Conservation (phyloP, 2,329 filamentous ascomycete genomes). For the Achaetomium macrosporum region DNA sequence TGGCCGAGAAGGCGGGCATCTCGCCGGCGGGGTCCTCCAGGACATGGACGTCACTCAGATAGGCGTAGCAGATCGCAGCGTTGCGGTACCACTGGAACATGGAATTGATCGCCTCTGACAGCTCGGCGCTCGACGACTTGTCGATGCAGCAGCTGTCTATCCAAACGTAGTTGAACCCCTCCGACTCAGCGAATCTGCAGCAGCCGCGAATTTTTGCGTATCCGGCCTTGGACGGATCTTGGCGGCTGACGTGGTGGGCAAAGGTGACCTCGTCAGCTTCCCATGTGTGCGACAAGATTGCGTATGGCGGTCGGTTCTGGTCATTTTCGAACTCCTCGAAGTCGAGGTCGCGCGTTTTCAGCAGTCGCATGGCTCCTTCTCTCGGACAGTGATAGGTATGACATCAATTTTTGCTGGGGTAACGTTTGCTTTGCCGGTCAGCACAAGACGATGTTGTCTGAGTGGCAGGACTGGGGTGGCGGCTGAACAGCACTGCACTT, state of each 20-base stretch:
- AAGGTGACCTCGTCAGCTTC: slow-evolving; percentile 12
- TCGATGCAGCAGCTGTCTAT: slow-evolving; percentile 16
- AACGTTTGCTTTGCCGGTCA: too few relatives aligned
- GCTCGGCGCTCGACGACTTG: slow-evolving; percentile 13
- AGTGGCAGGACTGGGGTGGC: too few relatives aligned
- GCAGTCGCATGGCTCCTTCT: too few relatives aligned
- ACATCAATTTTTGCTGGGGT: too few relatives aligned
- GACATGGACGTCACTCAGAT: slow-evolving; percentile 3
- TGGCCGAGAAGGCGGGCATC: too few relatives aligned
- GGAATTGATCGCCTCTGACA: slow-evolving; percentile 15
- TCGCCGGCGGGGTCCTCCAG: too few relatives aligned
- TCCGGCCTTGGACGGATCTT: background rate
- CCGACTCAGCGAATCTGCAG: background rate
- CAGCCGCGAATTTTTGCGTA: slow-evolving; percentile 6
- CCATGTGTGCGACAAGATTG: slow-evolving; percentile 16
- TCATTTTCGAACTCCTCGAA: too few relatives aligned
- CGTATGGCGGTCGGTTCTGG: slow-evolving; percentile 9
- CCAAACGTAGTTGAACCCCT: slow-evolving; percentile 5
- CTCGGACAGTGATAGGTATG: too few relatives aligned
- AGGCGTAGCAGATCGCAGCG: slow-evolving; percentile 7
- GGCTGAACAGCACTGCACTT: too few relatives aligned
- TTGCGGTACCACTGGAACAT: slow-evolving; percentile 13
- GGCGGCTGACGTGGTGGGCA: background rate
- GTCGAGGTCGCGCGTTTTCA: too few relatives aligned
- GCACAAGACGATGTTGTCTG: too few relatives aligned